Percentiles rank a stretch among this genome's conserved stretches.
phyloP scores from a whole-genome alignment of 495 filamentous ascomycete species.

The Talaromyces thailandensis region DNA sequence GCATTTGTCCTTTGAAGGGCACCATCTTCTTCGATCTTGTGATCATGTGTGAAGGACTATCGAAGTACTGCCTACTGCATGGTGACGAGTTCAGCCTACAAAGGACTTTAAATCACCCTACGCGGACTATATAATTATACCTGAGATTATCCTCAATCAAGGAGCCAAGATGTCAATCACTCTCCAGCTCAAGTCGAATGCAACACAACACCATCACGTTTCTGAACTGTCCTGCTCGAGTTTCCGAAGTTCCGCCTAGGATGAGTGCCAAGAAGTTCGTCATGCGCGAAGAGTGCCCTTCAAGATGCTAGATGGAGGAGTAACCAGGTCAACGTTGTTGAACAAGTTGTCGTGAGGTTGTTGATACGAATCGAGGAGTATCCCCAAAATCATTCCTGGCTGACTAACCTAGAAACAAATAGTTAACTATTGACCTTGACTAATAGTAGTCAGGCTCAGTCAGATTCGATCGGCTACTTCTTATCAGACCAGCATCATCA shows the following conservation, averaged over 20 bases:
- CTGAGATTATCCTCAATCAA: neutral
- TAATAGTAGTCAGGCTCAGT: neutral
- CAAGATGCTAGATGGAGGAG: neutral
- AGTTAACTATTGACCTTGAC: neutral
- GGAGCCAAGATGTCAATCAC: neutral
- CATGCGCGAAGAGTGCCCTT: neutral
- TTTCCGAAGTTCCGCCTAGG: neutral
- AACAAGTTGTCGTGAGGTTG: neutral
- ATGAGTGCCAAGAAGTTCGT: neutral
- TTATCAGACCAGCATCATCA: neutral
- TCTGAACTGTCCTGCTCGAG: neutral
- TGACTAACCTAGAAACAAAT: neutral
- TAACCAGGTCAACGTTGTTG: neutral
- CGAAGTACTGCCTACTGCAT: neutral
- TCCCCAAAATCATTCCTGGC: neutral
- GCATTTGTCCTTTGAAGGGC: neutral
- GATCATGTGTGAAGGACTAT: neutral
- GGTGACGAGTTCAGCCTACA: neutral
- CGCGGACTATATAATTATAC: neutral
- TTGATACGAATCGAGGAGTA: neutral
- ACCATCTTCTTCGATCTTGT: neutral
- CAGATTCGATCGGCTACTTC: neutral
- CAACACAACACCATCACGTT: neutral
- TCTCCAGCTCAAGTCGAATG: neutral
- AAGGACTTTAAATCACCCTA: neutral